phyloP scores from a whole-genome alignment of 352 stramenopile genomes.

The Pythium graminicola region DNA sequence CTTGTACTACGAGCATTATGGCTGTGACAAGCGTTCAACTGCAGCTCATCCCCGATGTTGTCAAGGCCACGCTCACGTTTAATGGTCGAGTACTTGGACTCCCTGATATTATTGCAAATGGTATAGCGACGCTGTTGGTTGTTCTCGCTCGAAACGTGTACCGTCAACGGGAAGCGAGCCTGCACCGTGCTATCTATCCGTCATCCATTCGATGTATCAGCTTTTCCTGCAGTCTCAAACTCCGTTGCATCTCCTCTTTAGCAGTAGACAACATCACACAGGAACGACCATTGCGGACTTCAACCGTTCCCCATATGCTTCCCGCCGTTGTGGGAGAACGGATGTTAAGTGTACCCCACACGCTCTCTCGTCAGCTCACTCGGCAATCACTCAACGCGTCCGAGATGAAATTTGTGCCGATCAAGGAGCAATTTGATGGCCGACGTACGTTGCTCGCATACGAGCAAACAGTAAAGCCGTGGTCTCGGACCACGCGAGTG shows the following conservation, averaged over 20 bases:
- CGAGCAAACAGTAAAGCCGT: not conserved
- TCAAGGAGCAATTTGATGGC: not conserved
- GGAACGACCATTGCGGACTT: not conserved
- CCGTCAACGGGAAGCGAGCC: slow-evolving; percentile 9
- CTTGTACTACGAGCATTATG: not conserved
- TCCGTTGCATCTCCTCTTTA: not conserved
- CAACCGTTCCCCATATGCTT: no score
- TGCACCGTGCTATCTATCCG: slow-evolving; percentile 6
- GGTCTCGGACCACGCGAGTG: not conserved
- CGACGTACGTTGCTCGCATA: not conserved
- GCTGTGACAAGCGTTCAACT: not conserved
- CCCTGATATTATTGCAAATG: slow-evolving; percentile 19
- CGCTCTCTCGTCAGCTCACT: not conserved
- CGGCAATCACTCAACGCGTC: not conserved
- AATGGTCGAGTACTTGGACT: not conserved
- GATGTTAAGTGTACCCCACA: not conserved
- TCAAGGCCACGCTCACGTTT: not conserved
- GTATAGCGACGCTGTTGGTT: slow-evolving; percentile 19
- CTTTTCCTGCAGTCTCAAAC: slow-evolving; percentile 19
- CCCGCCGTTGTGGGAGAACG: not conserved
- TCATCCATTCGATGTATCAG: slow-evolving; percentile 18
- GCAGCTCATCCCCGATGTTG: not conserved
- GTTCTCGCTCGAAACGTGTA: slow-evolving; percentile 24
- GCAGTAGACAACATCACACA: not conserved
- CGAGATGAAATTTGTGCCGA: slow-evolving; percentile 3